Conservation (phyloP, 148 eudicot species). For the Vaccinium myrtillus region DNA sequence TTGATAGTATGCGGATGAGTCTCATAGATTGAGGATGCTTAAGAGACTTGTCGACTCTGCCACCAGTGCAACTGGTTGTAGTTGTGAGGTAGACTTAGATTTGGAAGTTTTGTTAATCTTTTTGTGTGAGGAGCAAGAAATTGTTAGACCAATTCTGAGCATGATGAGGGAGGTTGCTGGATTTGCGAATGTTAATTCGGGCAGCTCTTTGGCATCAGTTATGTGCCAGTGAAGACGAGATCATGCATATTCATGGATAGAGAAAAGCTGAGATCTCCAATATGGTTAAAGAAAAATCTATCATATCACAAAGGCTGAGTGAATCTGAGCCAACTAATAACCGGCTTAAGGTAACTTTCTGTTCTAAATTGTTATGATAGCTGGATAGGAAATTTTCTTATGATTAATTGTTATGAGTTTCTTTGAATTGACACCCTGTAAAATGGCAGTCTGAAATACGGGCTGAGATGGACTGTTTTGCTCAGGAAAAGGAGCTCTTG, state of each 20-base stretch:
- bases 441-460: conserved; percentile 77
- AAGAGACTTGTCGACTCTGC: conserved; percentile 86
- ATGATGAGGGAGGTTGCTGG: conserved; percentile 94
- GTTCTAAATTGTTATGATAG: background rate
- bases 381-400: background rate
- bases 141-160: conserved; percentile 76
- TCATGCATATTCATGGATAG: conserved; percentile 73
- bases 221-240: conserved; percentile 91
- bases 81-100: conserved; percentile 64
- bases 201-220: conserved; percentile 99
- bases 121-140: conserved; percentile 78
- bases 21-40: conserved; percentile 72
- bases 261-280: too few species aligned
- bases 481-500: conserved; percentile 74
- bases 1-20: conserved; percentile 86
- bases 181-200: conserved; percentile 86
- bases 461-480: conserved; percentile 82
- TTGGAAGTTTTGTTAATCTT: conserved; percentile 75
- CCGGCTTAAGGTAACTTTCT: conserved; percentile 75
- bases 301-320: too few species aligned
- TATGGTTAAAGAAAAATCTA: too few species aligned
- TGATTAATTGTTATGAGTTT: background rate
- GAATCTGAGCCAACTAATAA: too few species aligned
- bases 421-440: conserved; percentile 23
- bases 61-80: conserved; percentile 53